Evolutionary conservation across 345 rosid species (phyloP).

Genomic region (Brassica carinata): DNA sequence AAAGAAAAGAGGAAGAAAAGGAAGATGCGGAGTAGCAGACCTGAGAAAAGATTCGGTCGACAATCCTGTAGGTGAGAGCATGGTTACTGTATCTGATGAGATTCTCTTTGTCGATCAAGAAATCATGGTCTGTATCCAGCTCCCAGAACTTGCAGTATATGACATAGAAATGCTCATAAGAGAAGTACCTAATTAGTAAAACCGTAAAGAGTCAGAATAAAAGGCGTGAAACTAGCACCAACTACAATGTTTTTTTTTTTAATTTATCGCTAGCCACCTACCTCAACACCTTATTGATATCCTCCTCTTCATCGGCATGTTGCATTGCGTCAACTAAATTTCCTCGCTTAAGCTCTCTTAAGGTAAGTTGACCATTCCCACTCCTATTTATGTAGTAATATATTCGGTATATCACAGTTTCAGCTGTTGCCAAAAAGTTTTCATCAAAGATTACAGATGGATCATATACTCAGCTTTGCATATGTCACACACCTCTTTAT

Average conservation of each 20-base stretch:
- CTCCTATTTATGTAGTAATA: constrained; percentile 90
- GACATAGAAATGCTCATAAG: constrained; percentile 94
- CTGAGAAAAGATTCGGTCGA: constrained; percentile 93
- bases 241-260: background rate
- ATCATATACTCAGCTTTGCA: constrained; percentile 3
- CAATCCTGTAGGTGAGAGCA: constrained; percentile 96
- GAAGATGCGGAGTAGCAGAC: constrained; percentile 47
- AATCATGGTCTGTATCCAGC: constrained; percentile 97
- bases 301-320: constrained; percentile 98
- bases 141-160: constrained; percentile 99
- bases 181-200: constrained; percentile 69
- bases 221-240: background rate
- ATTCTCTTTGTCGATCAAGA: constrained; percentile 96
- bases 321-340: constrained; percentile 86
- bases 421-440: constrained; percentile 66
- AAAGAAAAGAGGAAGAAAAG: constrained; percentile 15
- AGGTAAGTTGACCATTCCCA: constrained; percentile 82
- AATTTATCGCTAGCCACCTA: constrained; percentile 32
- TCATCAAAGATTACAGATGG: constrained; percentile 10
- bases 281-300: constrained; percentile 97
- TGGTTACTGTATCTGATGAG: constrained; percentile 96
- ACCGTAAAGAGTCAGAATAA: background rate
- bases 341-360: constrained; percentile 94
- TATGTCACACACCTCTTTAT: background rate
- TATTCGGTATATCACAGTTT: constrained; percentile 97